Base-by-base conservation (phyloP, 2,329 filamentous ascomycete genomes). In the Pseudogymnoascus sp. region DNA sequence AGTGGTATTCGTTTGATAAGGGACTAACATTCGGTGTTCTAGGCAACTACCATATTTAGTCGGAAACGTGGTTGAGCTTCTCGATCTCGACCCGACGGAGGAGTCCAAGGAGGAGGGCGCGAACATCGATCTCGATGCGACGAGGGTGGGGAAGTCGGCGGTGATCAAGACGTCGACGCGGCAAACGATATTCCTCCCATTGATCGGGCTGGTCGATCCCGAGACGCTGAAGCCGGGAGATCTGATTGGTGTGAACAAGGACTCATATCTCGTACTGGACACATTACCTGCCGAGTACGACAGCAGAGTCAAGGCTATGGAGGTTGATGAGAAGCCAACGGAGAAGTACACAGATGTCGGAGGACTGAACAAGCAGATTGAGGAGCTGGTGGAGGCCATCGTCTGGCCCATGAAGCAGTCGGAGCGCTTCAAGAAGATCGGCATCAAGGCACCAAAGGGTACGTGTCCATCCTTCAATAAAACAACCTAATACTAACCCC, bases 371-470 rank as follows among this genome's bases (percentile, higher is more conserved):
- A 99, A 99, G 80, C 95, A 99, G 81, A 99, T 99, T 73, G 93
- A 97, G 76, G 96, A 99, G 79, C 84, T 99, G 63, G 93, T 99
- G 7, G 95, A 99, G 80, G 95, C 95, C 63, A 95, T 99, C 60
- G 95, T 99, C 31, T 97, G 93, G 93, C 95, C 95, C 1, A 99
- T 99, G 95, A 97, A 97, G 84, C 93, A 99, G 79, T 93, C 95
- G 1, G 96, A 99, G 71, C 86, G 93, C 18, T 99, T 99, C 81
- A 97, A 97, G 84, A 97, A 97, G 84, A 97, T 99, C 73, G 95
- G 95, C 70, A 99, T 99, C 82, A 99, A 99, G 81, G 93, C 95
- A 42, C 95, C 95, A 12, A 99, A 99, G 80, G 95, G 95, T 97
- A 85, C 66, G 78, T 71, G 63, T 37, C 61, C n/a, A 61, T 29